Evolutionary conservation across 345 rosid genomes (phyloP).

Genomic region (Geranium brycei): DNA sequence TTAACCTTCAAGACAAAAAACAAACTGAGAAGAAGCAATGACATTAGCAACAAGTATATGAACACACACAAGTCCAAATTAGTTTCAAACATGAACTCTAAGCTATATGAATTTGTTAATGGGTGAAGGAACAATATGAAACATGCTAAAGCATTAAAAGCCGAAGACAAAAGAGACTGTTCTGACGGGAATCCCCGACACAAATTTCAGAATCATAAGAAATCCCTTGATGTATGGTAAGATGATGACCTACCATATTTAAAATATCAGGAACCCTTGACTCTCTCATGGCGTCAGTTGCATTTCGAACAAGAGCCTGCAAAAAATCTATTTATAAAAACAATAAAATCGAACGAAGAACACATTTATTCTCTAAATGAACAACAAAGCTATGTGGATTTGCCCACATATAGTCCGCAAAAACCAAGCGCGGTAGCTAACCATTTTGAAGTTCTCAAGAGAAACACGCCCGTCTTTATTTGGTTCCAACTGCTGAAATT

Average conservation of each 20-base stretch:
- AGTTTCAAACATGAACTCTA: too few species aligned
- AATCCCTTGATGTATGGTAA: not conserved
- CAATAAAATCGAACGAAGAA: not conserved
- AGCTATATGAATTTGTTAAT: too few species aligned
- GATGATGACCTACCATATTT: slow-evolving; percentile 31
- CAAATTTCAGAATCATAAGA: too few species aligned
- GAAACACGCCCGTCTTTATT: slow-evolving; percentile 52
- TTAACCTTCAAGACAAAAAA: too few species aligned
- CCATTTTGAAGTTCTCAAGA: slow-evolving; percentile 58
- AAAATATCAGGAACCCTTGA: slow-evolving; percentile 67
- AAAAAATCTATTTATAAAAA: slow-evolving; percentile 5
- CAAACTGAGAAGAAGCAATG: not conserved
- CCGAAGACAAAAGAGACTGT: too few species aligned
- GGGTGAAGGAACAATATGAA: too few species aligned
- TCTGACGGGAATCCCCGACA: too few species aligned
- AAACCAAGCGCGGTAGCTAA: slow-evolving; percentile 16
- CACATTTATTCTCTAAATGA: not conserved
- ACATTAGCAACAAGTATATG: not conserved
- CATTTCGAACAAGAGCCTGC: slow-evolving; percentile 61
- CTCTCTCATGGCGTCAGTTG: slow-evolving; percentile 77
- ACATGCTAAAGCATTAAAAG: too few species aligned
- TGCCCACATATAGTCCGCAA: too few species aligned
- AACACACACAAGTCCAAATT: not conserved
- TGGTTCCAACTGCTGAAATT: slow-evolving; percentile 73
- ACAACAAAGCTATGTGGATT: too few species aligned